phyloP scores from a whole-genome alignment of 208 protist genomes.

The Wallacemonas sp. region DNA sequence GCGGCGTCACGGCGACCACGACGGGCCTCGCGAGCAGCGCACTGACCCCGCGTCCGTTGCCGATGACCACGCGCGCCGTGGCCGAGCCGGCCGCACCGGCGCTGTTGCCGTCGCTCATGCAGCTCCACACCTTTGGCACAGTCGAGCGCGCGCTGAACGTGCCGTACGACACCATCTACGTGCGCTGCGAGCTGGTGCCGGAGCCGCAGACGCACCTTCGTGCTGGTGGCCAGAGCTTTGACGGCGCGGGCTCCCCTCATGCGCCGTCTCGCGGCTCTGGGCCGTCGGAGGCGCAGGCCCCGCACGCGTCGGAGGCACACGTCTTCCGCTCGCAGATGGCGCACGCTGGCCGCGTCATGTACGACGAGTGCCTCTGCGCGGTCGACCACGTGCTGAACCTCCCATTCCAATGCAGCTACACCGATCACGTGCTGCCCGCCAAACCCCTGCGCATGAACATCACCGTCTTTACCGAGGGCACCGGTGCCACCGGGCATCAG shows the following conservation, averaged over 20 bases:
- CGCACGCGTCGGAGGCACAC: too few relatives aligned
- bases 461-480: slow-evolving; percentile 59
- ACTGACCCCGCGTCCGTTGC: background rate
- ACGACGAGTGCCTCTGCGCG: slow-evolving; percentile 45
- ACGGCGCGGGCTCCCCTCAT: too few relatives aligned
- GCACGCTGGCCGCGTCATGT: slow-evolving; percentile 38
- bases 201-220: slow-evolving; percentile 9
- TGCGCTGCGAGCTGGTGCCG: slow-evolving; percentile 52
- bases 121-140: slow-evolving; percentile 52
- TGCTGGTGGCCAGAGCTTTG: background rate
- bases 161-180: slow-evolving; percentile 43
- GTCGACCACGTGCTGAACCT: slow-evolving; percentile 71
- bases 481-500: slow-evolving; percentile 44
- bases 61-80: background rate
- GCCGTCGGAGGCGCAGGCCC: too few relatives aligned
- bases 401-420: slow-evolving; percentile 59
- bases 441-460: slow-evolving; percentile 55
- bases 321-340: slow-evolving; percentile 67
- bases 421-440: slow-evolving; percentile 23
- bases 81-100: background rate
- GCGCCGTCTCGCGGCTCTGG: too few relatives aligned
- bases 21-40: slow-evolving; percentile 1
- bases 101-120: background rate
- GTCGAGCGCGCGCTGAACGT: slow-evolving; percentile 61
- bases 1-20: slow-evolving; percentile 5